Evolutionary conservation across 1,139 yeast species (phyloP).

Genomic region (Nakaseomyces nivariensis): DNA sequence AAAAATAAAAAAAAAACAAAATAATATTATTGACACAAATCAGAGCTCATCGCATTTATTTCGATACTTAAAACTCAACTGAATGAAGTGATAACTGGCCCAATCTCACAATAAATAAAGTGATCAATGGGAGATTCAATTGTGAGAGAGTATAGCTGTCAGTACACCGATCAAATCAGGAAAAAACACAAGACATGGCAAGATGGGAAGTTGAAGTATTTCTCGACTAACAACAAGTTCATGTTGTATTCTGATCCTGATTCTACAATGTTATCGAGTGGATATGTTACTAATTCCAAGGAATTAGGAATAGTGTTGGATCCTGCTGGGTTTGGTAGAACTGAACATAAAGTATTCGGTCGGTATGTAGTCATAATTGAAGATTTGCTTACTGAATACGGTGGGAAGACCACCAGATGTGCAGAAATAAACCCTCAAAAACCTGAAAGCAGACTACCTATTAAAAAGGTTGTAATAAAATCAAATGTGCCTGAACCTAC

Average conservation of each 20-base stretch:
- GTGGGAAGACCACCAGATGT: slow-evolving; percentile 8
- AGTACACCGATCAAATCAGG: slow-evolving; percentile 25
- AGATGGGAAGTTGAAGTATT: slow-evolving; percentile 25
- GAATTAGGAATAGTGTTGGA: slow-evolving; percentile 16
- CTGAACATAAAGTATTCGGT: slow-evolving; percentile 25
- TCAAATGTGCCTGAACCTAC: background rate
- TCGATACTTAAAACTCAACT: too few relatives aligned
- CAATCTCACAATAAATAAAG: too few relatives aligned
- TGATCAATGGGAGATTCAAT: background rate
- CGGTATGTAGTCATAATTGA: slow-evolving; percentile 20
- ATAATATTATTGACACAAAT: background rate
- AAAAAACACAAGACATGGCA: slow-evolving; percentile 30
- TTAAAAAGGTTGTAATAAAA: background rate
- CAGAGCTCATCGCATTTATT: background rate
- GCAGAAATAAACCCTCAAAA: too few relatives aligned
- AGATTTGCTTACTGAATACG: slow-evolving; percentile 14
- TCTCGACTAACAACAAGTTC: slow-evolving; percentile 17
- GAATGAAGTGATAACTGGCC: too few relatives aligned
- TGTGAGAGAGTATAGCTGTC: slow-evolving; percentile 24
- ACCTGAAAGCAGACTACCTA: too few relatives aligned
- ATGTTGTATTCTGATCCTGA: slow-evolving; percentile 20
- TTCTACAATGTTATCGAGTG: slow-evolving; percentile 17
- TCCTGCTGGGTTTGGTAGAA: slow-evolving; percentile 15
- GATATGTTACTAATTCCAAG: slow-evolving; percentile 18
- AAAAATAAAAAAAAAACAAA: too few relatives aligned